Evolutionary conservation across 352 stramenopile genomes (phyloP), one percentile per base, ranked within the genome.

Genomic region (Plasmopara viticola): DNA sequence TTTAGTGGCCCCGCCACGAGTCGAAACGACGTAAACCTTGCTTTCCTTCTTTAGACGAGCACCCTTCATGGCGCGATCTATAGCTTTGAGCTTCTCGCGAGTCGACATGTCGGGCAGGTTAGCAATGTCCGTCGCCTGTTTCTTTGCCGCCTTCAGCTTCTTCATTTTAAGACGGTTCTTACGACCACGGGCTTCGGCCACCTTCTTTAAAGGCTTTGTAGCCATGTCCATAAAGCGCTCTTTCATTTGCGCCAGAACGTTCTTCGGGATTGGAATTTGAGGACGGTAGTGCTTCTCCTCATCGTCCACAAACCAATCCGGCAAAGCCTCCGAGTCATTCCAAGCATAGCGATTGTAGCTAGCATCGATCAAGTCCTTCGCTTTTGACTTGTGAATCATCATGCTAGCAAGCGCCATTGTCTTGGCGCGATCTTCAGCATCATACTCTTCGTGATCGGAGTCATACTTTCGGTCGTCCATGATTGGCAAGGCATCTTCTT

Each of bases 271-370:
- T 13, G 95, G 95, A 25, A 99, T 77, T 74, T 99, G 96, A 9
- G 97, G 97, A 28, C 96, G 86, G 68, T 99, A 98, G 74, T 99
- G 92, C 56, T 95, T 94, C 64, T 95, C 80, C 56, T 98, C 94
- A 46, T 98, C 92, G 44, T 97, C 94, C 5, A 92, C 61, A 64
- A 99, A 99, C 97, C 97, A 99, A 52, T 98, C 89, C 0, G 97
- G 97, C 7, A 99, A 55, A 35, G 95, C 90, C 8, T 78, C 44
- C 1, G 93, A 84, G 72, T 99, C 97, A 66, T 99, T 99, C 95
- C 97, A 99, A 5, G 96, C 90, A 66, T 97, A 99, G 0, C 97
- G 92, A 70, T 99, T 99, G 87, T 99, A 99, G 25, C 89, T 98
- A 2, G 96, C 87, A 65, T 99, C 97, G 5, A 99, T 91, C 48